These are phyloP conservation scores for Paracorniculantispora psalliotae DNA, from an alignment of 2,329 filamentous ascomycete species.

Conservation along the genomic window DNA sequence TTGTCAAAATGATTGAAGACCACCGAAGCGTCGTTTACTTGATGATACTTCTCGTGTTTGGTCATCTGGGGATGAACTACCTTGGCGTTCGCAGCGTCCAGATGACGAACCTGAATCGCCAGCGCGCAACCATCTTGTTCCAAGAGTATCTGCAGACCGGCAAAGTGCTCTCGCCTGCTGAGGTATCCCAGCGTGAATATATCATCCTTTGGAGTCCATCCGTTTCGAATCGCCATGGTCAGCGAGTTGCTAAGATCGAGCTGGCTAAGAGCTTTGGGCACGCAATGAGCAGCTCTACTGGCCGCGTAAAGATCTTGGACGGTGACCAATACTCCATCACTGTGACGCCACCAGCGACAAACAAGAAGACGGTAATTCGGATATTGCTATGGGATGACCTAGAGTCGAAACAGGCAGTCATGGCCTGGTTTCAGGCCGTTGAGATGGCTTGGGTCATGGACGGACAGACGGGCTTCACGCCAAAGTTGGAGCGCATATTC, in stretches of 20 bases:
- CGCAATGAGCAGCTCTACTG: slow-evolving; percentile 26
- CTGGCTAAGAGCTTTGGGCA: slow-evolving; percentile 39
- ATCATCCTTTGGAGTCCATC: slow-evolving; percentile 48
- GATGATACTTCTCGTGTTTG: slow-evolving; percentile 64
- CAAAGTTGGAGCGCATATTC: slow-evolving; percentile 1
- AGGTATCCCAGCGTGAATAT: slow-evolving; percentile 61
- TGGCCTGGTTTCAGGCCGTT: slow-evolving; percentile 34
- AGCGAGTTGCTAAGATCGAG: slow-evolving; percentile 32
- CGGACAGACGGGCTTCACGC: slow-evolving; percentile 7
- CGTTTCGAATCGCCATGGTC: slow-evolving; percentile 24
- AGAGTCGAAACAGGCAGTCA: slow-evolving; percentile 25
- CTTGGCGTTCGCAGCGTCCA: slow-evolving; percentile 76
- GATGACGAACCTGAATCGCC: slow-evolving; percentile 79
- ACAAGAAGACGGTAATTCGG: slow-evolving; percentile 24
- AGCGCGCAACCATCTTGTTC: slow-evolving; percentile 77
- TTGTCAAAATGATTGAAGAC: slow-evolving; percentile 71
- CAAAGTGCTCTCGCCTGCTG: slow-evolving; percentile 54
- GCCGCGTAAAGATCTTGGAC: slow-evolving; percentile 25
- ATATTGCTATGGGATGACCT: slow-evolving; percentile 31
- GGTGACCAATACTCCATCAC: slow-evolving; percentile 15
- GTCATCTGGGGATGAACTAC: slow-evolving; percentile 83
- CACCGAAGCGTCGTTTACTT: slow-evolving; percentile 67
- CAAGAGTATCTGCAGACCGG: slow-evolving; percentile 48
- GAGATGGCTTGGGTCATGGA: slow-evolving; percentile 32
- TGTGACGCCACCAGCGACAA: slow-evolving; percentile 2